These are phyloP conservation scores for Monosporascus sp. DNA, from an alignment of 2,329 filamentous ascomycete species.

Conservation along the genomic window DNA sequence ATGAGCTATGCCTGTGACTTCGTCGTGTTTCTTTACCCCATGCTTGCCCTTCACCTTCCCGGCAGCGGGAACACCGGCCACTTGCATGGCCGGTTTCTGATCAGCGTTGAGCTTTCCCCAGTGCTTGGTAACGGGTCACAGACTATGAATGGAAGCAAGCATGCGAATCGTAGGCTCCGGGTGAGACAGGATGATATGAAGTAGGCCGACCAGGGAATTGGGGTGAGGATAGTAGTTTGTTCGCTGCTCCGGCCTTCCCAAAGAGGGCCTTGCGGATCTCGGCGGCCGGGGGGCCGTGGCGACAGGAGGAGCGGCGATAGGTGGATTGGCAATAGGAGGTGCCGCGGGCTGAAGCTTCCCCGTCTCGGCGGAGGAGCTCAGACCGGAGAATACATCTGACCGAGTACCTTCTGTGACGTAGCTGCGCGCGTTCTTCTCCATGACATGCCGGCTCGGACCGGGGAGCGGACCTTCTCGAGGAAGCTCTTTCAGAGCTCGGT, in stretches of 20 bases:
- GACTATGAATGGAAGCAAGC: conserved; percentile 84
- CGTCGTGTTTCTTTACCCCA: no score
- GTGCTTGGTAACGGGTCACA: conserved; percentile 77
- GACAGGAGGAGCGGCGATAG: no score
- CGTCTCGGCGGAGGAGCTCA: no score
- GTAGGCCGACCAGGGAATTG: conserved; percentile 75
- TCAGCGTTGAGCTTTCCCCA: conserved; percentile 70
- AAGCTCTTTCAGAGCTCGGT: conserved; percentile 32
- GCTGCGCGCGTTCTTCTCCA: conserved; percentile 59
- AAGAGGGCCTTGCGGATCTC: no score
- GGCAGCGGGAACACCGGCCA: no score
- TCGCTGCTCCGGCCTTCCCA: conserved; percentile 60
- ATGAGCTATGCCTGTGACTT: no score
- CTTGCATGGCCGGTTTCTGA: conserved; percentile 73
- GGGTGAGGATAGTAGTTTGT: conserved; percentile 89
- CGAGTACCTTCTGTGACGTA: conserved; percentile 74
- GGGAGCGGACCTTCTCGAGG: no score
- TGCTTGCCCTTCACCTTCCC: no score
- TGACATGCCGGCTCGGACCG: conserved; percentile 72
- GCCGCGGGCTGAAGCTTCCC: no score
- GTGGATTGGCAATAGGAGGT: no score
- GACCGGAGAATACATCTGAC: conserved; percentile 57
- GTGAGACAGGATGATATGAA: conserved; percentile 83
- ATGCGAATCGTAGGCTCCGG: conserved; percentile 70
- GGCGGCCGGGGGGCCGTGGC: no score